Percentiles rank a stretch among this genome's conserved stretches.
Conservation (phyloP, 441 rosid genomes). For the Corymbia citriodora region DNA sequence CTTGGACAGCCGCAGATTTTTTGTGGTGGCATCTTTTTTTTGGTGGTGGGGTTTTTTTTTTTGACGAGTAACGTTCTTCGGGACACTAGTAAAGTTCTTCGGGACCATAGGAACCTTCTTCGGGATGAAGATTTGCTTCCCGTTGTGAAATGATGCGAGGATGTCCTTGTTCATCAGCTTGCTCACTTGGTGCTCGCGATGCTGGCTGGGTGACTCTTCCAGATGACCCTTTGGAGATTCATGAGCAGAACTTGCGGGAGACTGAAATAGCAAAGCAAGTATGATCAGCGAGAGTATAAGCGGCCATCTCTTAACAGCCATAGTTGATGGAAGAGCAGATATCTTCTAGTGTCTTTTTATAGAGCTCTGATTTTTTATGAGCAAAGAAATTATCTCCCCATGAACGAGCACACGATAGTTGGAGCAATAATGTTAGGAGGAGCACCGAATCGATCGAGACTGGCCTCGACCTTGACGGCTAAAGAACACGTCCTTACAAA, state of each 20-base stretch:
- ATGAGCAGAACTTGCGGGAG: neutral
- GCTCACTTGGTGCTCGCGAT: neutral
- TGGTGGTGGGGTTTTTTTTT: too few relatives aligned
- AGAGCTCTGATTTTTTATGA: neutral
- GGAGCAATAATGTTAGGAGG: neutral
- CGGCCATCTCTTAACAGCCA: neutral
- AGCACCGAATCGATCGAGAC: neutral
- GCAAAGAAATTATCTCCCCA: neutral
- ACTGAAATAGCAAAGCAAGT: neutral
- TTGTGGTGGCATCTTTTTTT: neutral
- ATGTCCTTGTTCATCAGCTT: neutral
- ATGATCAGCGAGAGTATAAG: neutral
- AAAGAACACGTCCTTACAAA: too few relatives aligned
- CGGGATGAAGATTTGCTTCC: neutral
- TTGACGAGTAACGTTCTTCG: too few relatives aligned
- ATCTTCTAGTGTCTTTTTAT: neutral
- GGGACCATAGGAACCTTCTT: neutral
- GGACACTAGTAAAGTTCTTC: too few relatives aligned
- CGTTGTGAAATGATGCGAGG: neutral
- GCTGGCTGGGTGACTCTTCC: neutral
- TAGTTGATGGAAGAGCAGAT: neutral
- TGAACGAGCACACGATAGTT: neutral
- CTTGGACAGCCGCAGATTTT: neutral
- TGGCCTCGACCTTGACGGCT: too few relatives aligned
- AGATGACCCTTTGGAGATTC: neutral